Conservation (phyloP, 2,329 filamentous ascomycete species). For the Fusarium chuoi region DNA sequence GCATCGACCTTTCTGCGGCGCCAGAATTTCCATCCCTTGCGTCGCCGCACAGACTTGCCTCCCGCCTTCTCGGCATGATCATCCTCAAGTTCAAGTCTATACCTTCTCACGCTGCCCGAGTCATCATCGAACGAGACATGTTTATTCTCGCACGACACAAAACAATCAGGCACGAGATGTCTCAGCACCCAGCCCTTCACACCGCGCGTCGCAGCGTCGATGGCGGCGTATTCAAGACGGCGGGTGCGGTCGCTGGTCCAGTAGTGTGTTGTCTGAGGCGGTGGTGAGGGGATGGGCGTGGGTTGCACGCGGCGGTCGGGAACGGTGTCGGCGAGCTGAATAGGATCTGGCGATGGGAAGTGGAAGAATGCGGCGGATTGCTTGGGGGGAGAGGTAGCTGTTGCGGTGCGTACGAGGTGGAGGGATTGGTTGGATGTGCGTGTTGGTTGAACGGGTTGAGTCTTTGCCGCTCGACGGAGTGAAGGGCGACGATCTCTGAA, state of each 20-base stretch:
- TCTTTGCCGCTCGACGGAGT: slow-evolving; percentile 54
- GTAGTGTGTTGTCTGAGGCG: slow-evolving; percentile 71
- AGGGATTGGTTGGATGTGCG: slow-evolving; percentile 49
- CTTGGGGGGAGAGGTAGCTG: slow-evolving; percentile 34
- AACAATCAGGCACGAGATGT: slow-evolving; percentile 69
- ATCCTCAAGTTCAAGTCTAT: slow-evolving; percentile 67
- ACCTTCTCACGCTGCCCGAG: slow-evolving; percentile 70
- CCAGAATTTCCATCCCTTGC: slow-evolving; percentile 46
- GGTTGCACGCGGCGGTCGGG: slow-evolving; percentile 32
- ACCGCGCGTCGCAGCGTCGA: slow-evolving; percentile 69
- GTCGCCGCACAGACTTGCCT: slow-evolving; percentile 24
- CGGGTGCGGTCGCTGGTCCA: slow-evolving; percentile 74
- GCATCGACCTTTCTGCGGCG: slow-evolving; percentile 41
- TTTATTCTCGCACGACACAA: slow-evolving; percentile 61
- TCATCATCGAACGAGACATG: slow-evolving; percentile 70
- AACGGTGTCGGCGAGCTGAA: slow-evolving; percentile 41
- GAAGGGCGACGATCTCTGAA: slow-evolving; percentile 56
- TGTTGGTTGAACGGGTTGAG: slow-evolving; percentile 43
- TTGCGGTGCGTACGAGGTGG: slow-evolving; percentile 48
- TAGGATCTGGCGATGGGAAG: slow-evolving; percentile 58
- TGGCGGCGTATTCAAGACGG: slow-evolving; percentile 72
- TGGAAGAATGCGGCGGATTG: slow-evolving; percentile 58
- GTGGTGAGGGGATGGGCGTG: slow-evolving; percentile 52
- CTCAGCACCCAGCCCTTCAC: slow-evolving; percentile 69
- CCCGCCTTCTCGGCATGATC: slow-evolving; percentile 47